Conservation (phyloP, 371 early-diverging fungal genomes). For the Mucor racemosus region DNA sequence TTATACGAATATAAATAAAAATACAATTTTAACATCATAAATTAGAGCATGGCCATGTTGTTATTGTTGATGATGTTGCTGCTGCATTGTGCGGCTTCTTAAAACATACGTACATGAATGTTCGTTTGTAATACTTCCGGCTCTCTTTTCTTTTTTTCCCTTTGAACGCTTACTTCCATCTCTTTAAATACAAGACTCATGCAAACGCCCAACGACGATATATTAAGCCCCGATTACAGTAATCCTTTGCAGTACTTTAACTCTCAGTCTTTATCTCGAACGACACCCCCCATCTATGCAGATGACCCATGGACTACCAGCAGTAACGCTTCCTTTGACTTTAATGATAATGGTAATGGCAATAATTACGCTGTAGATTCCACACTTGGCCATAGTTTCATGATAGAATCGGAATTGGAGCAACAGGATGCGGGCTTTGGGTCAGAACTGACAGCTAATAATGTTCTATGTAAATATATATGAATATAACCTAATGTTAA, state of each 20-base stretch:
- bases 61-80: not conserved
- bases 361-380: not conserved
- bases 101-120: not conserved
- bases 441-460: conserved; percentile 5
- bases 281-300: conserved; percentile 16
- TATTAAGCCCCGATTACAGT: conserved; percentile 20
- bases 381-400: not conserved
- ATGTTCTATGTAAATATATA: conserved; percentile 17
- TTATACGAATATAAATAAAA: no score
- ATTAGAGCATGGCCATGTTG: no score
- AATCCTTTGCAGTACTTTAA: conserved; percentile 16
- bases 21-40: no score
- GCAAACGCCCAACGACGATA: conserved; percentile 13
- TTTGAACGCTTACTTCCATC: not conserved
- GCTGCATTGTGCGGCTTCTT: conserved; percentile 4
- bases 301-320: conserved; percentile 28
- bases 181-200: not conserved
- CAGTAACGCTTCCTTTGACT: conserved; percentile 7
- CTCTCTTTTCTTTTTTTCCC: conserved; percentile 1
- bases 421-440: not conserved
- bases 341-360: not conserved
- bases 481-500: not conserved
- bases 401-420: not conserved
- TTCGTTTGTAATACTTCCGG: conserved; percentile 14
- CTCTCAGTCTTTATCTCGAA: conserved; percentile 2